phyloP scores from a whole-genome alignment of 2,329 filamentous ascomycete genomes.

The Beauveria pseudobassiana region DNA sequence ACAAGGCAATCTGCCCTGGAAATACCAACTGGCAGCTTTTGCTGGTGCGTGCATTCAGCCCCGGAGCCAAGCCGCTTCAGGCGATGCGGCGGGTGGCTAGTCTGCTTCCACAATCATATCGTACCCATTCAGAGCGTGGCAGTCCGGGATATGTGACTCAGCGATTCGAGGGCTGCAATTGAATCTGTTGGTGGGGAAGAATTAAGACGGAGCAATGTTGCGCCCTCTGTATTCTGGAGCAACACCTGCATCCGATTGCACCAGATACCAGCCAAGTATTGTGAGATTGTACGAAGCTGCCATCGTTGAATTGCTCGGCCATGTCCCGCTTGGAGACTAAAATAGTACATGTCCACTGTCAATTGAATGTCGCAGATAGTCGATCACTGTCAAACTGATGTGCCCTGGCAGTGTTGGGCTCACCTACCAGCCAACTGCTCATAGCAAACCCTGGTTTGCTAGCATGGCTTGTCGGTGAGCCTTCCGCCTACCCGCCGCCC shows the following conservation, averaged over 20 bases:
- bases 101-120: neutral
- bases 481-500: neutral
- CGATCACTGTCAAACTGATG: neutral
- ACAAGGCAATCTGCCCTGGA: neutral
- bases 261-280: neutral
- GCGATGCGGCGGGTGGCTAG: neutral
- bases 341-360: neutral
- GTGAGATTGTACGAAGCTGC: conserved; percentile 7
- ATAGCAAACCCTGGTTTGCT: neutral
- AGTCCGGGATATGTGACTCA: neutral
- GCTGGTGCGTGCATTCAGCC: neutral
- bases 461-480: conserved; percentile 2
- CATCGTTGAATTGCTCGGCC: neutral
- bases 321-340: neutral
- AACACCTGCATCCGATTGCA: neutral
- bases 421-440: neutral
- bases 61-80: neutral
- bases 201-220: neutral
- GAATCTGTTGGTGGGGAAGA: neutral
- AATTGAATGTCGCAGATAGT: neutral
- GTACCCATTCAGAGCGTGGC: neutral
- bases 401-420: neutral
- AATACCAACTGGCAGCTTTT: neutral
- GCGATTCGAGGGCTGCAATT: neutral
- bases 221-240: neutral